phyloP scores from a whole-genome alignment of 148 eudicot species.

The Rhododendron henanense region DNA sequence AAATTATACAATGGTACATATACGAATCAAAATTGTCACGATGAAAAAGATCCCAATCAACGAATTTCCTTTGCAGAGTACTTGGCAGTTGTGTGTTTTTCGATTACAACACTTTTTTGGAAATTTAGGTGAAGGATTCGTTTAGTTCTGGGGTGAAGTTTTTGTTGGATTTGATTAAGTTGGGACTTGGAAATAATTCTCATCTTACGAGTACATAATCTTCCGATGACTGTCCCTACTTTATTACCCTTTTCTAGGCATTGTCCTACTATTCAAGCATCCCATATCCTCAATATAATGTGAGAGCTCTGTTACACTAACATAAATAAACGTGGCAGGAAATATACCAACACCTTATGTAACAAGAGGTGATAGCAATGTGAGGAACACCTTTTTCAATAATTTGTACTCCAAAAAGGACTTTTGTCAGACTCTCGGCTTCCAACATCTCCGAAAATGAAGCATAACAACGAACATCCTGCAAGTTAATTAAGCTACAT shows the following conservation, averaged over 20 bases:
- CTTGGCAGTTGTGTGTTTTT: too few species aligned
- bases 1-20: too few species aligned
- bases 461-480: constrained; percentile 61
- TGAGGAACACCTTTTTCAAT: constrained; percentile 60
- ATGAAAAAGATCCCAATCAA: too few species aligned
- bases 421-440: constrained; percentile 53
- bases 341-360: neutral
- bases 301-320: neutral
- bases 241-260: neutral
- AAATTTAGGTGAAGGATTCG: neutral
- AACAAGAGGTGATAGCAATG: neutral
- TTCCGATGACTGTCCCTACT: neutral
- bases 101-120: too few species aligned
- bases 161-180: neutral
- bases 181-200: too few species aligned
- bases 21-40: too few species aligned
- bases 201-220: too few species aligned
- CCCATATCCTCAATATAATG: neutral
- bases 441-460: constrained; percentile 80
- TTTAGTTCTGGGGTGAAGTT: neutral
- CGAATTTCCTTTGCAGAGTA: too few species aligned
- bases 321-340: neutral
- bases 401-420: constrained; percentile 68
- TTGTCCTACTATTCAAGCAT: neutral
- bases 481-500: constrained; percentile 18